phyloP scores from a whole-genome alignment of 192 early-diverging fungal species.

The Gryganskiella cystojenkinii region DNA sequence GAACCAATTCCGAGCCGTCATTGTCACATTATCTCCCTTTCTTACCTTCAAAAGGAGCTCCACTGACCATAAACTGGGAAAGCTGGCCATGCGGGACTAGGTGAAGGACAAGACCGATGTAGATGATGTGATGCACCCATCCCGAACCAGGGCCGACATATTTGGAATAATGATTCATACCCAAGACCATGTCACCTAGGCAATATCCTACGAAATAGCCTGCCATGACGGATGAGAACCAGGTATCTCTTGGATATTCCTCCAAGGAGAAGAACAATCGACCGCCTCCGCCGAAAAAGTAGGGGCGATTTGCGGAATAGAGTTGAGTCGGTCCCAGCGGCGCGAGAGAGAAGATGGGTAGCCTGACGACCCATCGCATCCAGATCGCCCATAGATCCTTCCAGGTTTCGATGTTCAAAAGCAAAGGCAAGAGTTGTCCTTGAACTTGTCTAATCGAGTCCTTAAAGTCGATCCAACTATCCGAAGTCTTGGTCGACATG shows the following conservation, averaged over 20 bases:
- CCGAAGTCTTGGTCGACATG: not conserved
- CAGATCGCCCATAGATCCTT: slow-evolving; percentile 6
- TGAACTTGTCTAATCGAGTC: not conserved
- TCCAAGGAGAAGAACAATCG: slow-evolving; percentile 26
- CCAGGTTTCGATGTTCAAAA: not conserved
- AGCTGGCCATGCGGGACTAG: not conserved
- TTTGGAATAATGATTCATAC: slow-evolving; percentile 7
- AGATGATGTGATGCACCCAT: slow-evolving; percentile 25
- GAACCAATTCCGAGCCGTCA: not conserved
- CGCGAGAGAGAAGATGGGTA: slow-evolving; percentile 35
- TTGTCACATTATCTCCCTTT: too few relatives aligned
- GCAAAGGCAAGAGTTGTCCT: not conserved
- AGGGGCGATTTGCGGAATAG: slow-evolving; percentile 7
- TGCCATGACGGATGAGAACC: not conserved
- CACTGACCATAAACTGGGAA: slow-evolving; percentile 9
- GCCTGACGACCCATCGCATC: slow-evolving; percentile 24
- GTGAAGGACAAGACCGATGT: slow-evolving; percentile 1
- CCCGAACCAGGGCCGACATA: slow-evolving; percentile 12
- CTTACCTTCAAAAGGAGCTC: slow-evolving; percentile 31
- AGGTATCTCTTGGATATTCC: slow-evolving; percentile 11
- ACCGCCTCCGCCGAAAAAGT: slow-evolving; percentile 41
- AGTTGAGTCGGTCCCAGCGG: slow-evolving; percentile 17
- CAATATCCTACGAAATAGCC: slow-evolving; percentile 36
- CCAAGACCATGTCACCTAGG: slow-evolving; percentile 13
- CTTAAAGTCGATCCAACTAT: not conserved